phyloP scores from a whole-genome alignment of 148 eudicot genomes.

The Rhododendron mucronatum region DNA sequence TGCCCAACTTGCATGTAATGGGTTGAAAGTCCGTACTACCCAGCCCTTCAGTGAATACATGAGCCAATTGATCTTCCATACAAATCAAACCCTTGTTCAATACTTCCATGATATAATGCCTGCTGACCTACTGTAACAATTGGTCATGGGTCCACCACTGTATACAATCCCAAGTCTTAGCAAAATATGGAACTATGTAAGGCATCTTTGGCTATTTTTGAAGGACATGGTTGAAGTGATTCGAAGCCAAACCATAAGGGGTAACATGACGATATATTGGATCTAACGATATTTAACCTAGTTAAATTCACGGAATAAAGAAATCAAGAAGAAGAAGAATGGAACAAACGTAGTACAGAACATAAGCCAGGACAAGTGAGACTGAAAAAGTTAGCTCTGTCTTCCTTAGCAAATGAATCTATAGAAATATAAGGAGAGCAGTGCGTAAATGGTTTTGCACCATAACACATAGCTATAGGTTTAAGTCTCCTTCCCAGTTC shows the following conservation, averaged over 20 bases:
- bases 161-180: not conserved
- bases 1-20: not conserved
- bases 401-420: not conserved
- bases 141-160: not conserved
- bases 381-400: not conserved
- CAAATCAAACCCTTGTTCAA: not conserved
- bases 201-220: not conserved
- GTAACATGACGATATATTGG: not conserved
- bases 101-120: not conserved
- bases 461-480: no score
- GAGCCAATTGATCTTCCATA: not conserved
- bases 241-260: not conserved
- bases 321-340: not conserved
- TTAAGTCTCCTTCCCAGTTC: no score
- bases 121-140: not conserved
- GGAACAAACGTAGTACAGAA: not conserved
- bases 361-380: not conserved
- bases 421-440: not conserved
- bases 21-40: not conserved
- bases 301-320: not conserved
- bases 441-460: not conserved
- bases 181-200: not conserved
- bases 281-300: not conserved
- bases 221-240: not conserved
- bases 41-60: not conserved